Conservation (phyloP, 2,329 filamentous ascomycete species). For the Septoria linicola region DNA sequence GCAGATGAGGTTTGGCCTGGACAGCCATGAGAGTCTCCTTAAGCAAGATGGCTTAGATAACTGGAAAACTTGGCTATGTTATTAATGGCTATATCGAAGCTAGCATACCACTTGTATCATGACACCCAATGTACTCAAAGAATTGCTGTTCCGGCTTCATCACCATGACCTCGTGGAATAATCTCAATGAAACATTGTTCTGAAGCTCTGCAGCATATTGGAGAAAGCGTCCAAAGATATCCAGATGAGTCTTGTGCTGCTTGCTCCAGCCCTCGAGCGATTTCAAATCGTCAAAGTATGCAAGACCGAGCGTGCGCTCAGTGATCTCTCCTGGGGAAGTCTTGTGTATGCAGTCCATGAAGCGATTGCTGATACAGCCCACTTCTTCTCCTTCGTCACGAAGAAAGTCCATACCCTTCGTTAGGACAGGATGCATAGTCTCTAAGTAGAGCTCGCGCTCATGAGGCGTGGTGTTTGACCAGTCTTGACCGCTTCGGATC, state of each 20-base stretch:
- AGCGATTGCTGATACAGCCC: conserved; percentile 47
- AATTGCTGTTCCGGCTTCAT: conserved; percentile 26
- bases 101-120: conserved; percentile 27
- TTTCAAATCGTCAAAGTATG: conserved; percentile 29
- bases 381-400: conserved; percentile 46
- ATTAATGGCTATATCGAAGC: conserved; percentile 18
- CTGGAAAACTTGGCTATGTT: too few species aligned
- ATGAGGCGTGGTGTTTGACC: conserved; percentile 42
- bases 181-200: conserved; percentile 23
- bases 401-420: conserved; percentile 48
- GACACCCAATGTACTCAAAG: conserved; percentile 30
- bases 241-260: conserved; percentile 29
- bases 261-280: conserved; percentile 30
- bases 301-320: conserved; percentile 30
- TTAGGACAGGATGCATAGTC: conserved; percentile 49
- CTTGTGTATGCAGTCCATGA: conserved; percentile 43
- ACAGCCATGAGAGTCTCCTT: conserved; percentile 42
- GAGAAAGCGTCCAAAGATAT: conserved; percentile 29
- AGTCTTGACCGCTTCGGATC: conserved; percentile 51
- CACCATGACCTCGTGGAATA: conserved; percentile 32
- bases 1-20: conserved; percentile 71
- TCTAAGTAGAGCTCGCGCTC: conserved; percentile 47
- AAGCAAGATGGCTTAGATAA: background rate
- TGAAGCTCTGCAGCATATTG: conserved; percentile 29
- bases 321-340: conserved; percentile 10